phyloP scores from a whole-genome alignment of 768 basidiomycete species.

The Butyriboletus loyo region DNA sequence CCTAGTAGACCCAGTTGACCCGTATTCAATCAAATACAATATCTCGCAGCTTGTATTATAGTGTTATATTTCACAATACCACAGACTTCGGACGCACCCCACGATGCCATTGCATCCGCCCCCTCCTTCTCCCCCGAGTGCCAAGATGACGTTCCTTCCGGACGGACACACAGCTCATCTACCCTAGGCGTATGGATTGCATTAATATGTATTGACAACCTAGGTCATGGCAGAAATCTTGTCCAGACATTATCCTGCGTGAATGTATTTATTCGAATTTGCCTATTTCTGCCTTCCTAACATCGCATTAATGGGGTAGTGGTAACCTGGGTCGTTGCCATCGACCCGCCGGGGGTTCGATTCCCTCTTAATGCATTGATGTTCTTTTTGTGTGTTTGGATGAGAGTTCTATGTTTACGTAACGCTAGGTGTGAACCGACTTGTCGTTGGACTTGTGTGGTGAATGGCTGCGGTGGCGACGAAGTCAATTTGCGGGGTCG shows the following conservation, averaged over 20 bases:
- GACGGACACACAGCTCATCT: too few relatives aligned
- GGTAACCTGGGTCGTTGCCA: conserved; percentile 68
- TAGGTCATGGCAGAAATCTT: too few relatives aligned
- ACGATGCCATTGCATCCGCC: too few relatives aligned
- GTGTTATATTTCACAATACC: too few relatives aligned
- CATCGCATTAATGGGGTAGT: conserved; percentile 58
- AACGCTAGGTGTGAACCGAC: neutral
- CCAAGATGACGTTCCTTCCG: too few relatives aligned
- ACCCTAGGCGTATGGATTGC: too few relatives aligned
- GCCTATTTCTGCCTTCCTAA: neutral
- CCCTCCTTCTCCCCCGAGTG: too few relatives aligned
- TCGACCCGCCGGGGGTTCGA: conserved; percentile 88
- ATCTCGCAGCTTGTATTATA: neutral
- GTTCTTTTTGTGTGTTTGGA: neutral
- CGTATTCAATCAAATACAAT: neutral
- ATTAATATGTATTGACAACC: too few relatives aligned
- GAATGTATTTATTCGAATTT: neutral
- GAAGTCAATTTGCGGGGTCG: neutral
- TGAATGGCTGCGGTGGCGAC: neutral
- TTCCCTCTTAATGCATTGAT: conserved; percentile 42
- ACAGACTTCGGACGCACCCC: too few relatives aligned
- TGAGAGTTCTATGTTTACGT: neutral
- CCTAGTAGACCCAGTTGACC: neutral
- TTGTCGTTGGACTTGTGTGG: neutral
- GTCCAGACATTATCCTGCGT: too few relatives aligned